Conservation (phyloP, 768 basidiomycete species). For the Lyophyllum atratum region DNA sequence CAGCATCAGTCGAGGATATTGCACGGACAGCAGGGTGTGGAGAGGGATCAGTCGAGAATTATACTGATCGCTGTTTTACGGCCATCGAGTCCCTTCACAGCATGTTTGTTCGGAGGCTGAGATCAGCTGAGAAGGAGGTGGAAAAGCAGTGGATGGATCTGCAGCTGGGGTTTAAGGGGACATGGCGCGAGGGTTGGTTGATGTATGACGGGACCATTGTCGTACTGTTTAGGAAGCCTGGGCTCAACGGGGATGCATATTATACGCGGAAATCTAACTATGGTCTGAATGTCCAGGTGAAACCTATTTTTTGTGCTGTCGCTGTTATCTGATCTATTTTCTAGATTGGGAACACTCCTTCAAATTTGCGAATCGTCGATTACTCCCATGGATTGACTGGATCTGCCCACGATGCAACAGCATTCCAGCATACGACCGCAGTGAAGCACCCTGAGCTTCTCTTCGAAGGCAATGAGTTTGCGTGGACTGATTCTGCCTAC, state of each 20-base stretch:
- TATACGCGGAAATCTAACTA: constrained; percentile 32
- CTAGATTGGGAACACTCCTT: constrained; percentile 36
- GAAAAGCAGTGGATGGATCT: constrained; percentile 12
- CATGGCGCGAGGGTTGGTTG: constrained; percentile 29
- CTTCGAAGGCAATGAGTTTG: constrained; percentile 17
- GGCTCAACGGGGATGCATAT: too few species aligned
- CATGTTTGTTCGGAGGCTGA: constrained; percentile 3
- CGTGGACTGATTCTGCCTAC: constrained; percentile 26
- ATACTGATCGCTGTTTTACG: constrained; percentile 6
- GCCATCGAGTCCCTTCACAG: constrained; percentile 8
- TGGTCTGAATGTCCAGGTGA: constrained; percentile 18
- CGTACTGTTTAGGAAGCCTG: constrained; percentile 4
- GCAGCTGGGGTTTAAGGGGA: constrained; percentile 7
- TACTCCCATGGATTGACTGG: constrained; percentile 34
- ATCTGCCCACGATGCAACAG: constrained; percentile 34
- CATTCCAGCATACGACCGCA: constrained; percentile 25
- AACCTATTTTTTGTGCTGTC: not conserved
- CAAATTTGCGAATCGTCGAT: constrained; percentile 31
- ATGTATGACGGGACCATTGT: constrained; percentile 35
- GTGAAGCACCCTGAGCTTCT: constrained; percentile 16
- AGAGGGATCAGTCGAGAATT: constrained; percentile 18
- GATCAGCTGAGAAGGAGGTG: constrained; percentile 2
- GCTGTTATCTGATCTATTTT: not conserved
- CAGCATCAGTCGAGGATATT: constrained; percentile 21
- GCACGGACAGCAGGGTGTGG: constrained; percentile 20